These are phyloP conservation scores for Paxillus involutus DNA, from an alignment of 768 basidiomycete species.

Conservation along the genomic window DNA sequence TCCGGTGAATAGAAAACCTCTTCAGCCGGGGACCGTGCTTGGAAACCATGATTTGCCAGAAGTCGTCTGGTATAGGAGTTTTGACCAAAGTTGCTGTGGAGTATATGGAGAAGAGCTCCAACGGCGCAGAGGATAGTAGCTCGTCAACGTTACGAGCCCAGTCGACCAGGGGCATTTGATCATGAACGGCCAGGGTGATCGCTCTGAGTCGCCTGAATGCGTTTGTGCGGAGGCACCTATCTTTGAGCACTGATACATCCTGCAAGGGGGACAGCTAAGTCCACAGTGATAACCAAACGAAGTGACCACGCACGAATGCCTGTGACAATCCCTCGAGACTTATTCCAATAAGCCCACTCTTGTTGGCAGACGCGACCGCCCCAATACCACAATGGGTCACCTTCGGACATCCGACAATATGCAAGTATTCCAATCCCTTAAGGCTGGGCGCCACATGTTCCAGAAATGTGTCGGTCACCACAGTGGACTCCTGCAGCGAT, in stretches of 20 bases:
- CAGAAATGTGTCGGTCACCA: slow-evolving; percentile 59
- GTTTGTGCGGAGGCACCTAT: slow-evolving; percentile 32
- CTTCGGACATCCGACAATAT: slow-evolving; percentile 66
- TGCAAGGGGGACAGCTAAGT: slow-evolving; percentile 24
- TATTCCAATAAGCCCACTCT: slow-evolving; percentile 48
- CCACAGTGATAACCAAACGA: background rate
- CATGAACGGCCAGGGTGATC: slow-evolving; percentile 56
- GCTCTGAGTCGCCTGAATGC: slow-evolving; percentile 48
- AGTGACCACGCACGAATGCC: slow-evolving; percentile 48
- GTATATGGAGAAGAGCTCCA: slow-evolving; percentile 66
- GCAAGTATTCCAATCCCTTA: slow-evolving; percentile 51
- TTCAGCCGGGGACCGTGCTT: slow-evolving; percentile 52
- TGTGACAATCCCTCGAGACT: slow-evolving; percentile 63
- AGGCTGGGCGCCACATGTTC: slow-evolving; percentile 50
- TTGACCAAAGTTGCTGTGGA: slow-evolving; percentile 43
- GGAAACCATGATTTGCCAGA: slow-evolving; percentile 51
- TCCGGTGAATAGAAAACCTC: slow-evolving; percentile 63
- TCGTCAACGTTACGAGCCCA: slow-evolving; percentile 47
- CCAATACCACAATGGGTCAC: slow-evolving; percentile 63
- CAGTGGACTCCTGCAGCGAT: slow-evolving; percentile 47
- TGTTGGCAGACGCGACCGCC: slow-evolving; percentile 46
- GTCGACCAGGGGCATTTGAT: slow-evolving; percentile 31
- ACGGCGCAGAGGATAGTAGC: slow-evolving; percentile 48
- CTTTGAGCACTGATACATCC: slow-evolving; percentile 53
- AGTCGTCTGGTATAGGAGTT: slow-evolving; percentile 39